These are phyloP conservation scores for Colletotrichum plurivorum DNA, from an alignment of 2,329 filamentous ascomycete species.

Conservation along the genomic window DNA sequence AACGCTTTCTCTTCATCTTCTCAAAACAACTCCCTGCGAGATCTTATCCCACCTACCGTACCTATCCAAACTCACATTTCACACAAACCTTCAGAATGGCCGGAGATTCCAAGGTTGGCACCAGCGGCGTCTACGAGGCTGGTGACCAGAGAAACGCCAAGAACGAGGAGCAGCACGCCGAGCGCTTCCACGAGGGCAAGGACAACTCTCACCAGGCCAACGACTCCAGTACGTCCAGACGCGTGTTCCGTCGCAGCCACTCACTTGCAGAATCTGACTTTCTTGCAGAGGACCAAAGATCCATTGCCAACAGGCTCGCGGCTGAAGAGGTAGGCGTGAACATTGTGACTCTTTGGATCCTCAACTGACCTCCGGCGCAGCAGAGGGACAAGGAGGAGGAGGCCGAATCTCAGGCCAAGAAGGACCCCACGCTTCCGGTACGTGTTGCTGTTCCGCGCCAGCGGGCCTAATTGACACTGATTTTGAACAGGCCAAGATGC, in stretches of 20 bases:
- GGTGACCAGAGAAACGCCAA: constrained; percentile 81
- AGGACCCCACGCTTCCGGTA: constrained; percentile 74
- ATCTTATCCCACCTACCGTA: background rate
- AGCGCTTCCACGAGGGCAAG: constrained; percentile 81
- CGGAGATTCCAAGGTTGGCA: constrained; percentile 76
- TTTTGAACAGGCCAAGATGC: constrained; percentile 67
- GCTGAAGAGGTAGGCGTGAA: constrained; percentile 68
- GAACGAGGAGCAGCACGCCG: constrained; percentile 62
- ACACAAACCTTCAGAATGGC: constrained; percentile 47
- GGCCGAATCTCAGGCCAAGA: constrained; percentile 58
- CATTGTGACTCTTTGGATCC: background rate
- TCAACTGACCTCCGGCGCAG: background rate
- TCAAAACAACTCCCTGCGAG: background rate
- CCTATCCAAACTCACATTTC: background rate
- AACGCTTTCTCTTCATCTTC: background rate
- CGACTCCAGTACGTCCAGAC: constrained; percentile 75
- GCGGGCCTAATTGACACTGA: constrained; percentile 43
- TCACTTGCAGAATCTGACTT: constrained; percentile 41
- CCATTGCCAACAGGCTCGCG: constrained; percentile 79
- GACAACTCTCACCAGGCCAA: constrained; percentile 76
- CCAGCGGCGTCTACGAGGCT: constrained; percentile 77
- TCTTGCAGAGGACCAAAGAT: constrained; percentile 75
- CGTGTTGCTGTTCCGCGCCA: constrained; percentile 42
- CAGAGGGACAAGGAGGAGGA: constrained; percentile 32
- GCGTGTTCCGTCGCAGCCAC: background rate